Percentiles rank a stretch among this genome's conserved stretches.
Evolutionary conservation across 805 yeast genomes (phyloP).

Genomic region (Ogataea minuta): DNA sequence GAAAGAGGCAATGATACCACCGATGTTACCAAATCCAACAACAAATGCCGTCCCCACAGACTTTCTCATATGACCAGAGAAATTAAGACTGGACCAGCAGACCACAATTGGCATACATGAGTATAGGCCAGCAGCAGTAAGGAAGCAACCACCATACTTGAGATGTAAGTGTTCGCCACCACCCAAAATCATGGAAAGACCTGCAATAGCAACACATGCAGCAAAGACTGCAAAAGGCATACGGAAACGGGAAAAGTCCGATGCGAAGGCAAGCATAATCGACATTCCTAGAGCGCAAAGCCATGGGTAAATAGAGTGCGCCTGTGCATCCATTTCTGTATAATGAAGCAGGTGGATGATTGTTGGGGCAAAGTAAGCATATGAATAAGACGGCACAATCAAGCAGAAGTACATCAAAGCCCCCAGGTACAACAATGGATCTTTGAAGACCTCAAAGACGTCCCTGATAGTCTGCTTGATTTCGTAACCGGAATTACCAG

Average conservation of each 20-base stretch:
- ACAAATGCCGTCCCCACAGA: constrained; percentile 49
- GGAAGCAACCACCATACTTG: constrained; percentile 64
- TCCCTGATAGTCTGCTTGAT: constrained; percentile 45
- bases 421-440: constrained; percentile 54
- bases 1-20: constrained; percentile 65
- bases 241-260: constrained; percentile 55
- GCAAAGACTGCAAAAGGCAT: constrained; percentile 39
- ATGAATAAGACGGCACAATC: constrained; percentile 72
- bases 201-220: constrained; percentile 43
- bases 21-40: constrained; percentile 72
- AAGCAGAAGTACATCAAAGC: constrained; percentile 64
- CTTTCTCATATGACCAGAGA: constrained; percentile 61
- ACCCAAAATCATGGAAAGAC: constrained; percentile 56
- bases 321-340: constrained; percentile 71
- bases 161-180: constrained; percentile 36
- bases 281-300: constrained; percentile 67
- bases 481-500: constrained; percentile 50
- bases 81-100: constrained; percentile 64
- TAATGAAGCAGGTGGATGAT: constrained; percentile 61
- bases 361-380: constrained; percentile 70
- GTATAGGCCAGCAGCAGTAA: constrained; percentile 57
- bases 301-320: constrained; percentile 87
- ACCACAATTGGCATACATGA: constrained; percentile 66
- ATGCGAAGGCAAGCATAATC: constrained; percentile 57
- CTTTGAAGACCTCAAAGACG: constrained; percentile 51